Conservation (phyloP, 495 filamentous ascomycete species). For the Penicillium atrosanguineum region DNA sequence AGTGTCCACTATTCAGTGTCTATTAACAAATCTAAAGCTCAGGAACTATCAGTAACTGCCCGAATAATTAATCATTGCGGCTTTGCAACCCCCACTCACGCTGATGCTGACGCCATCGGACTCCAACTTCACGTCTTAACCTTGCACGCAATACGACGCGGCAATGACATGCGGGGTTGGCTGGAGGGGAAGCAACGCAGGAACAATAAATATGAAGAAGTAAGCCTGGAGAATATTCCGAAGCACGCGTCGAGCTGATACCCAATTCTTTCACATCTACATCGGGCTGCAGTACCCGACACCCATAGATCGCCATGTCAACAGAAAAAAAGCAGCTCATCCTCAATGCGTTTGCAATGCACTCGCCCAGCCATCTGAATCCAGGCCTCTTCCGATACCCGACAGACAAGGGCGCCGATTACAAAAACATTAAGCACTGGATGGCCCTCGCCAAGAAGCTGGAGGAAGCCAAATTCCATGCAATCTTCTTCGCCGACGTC, state of each 20-base stretch:
- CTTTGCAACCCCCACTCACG: neutral
- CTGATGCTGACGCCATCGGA: slow-evolving; percentile 29
- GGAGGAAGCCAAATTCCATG: slow-evolving; percentile 51
- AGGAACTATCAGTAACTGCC: neutral
- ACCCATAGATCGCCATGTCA: slow-evolving; percentile 3
- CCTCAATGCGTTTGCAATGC: slow-evolving; percentile 58
- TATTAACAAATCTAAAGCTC: neutral
- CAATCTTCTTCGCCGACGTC: slow-evolving; percentile 56
- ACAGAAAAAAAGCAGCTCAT: slow-evolving; percentile 48
- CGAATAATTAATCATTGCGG: neutral
- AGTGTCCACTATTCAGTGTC: neutral
- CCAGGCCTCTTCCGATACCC: slow-evolving; percentile 51
- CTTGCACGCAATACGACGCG: slow-evolving; percentile 12
- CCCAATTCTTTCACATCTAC: neutral
- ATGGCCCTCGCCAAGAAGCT: slow-evolving; percentile 44
- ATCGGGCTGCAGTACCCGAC: neutral
- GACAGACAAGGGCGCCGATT: slow-evolving; percentile 44
- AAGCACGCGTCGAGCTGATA: neutral
- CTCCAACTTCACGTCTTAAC: slow-evolving; percentile 29
- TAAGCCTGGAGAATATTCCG: neutral
- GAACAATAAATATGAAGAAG: slow-evolving; percentile 6
- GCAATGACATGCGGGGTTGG: slow-evolving; percentile 14
- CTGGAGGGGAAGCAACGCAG: slow-evolving; percentile 4
- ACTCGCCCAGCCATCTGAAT: slow-evolving; percentile 48
- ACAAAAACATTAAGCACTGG: slow-evolving; percentile 49